Evolutionary conservation across 768 basidiomycete species (phyloP).

Genomic region (Hericium erinaceus): DNA sequence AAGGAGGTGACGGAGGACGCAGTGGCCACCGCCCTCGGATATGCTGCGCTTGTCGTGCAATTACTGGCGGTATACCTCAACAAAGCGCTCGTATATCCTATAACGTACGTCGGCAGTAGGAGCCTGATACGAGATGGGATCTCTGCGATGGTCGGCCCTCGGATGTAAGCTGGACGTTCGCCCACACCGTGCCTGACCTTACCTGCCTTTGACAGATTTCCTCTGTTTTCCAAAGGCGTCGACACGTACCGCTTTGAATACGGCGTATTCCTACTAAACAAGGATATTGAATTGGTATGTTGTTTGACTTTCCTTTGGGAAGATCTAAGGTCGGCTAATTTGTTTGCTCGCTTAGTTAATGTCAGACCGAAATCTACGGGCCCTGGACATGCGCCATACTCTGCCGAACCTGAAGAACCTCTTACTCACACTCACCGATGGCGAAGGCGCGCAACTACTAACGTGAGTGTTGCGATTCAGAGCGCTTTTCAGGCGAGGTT

Average conservation of each 20-base stretch:
- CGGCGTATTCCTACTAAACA: slow-evolving; percentile 93
- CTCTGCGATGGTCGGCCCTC: slow-evolving; percentile 89
- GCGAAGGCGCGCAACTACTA: slow-evolving; percentile 36
- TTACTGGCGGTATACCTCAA: slow-evolving; percentile 73
- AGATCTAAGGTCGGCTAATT: neutral
- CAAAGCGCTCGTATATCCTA: slow-evolving; percentile 73
- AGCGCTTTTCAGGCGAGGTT: neutral
- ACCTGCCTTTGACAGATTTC: slow-evolving; percentile 57
- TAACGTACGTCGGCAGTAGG: slow-evolving; percentile 84
- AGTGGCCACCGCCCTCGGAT: slow-evolving; percentile 85
- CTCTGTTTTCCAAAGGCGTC: slow-evolving; percentile 88
- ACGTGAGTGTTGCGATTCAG: slow-evolving; percentile 28
- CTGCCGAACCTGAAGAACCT: slow-evolving; percentile 95
- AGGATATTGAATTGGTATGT: slow-evolving; percentile 88
- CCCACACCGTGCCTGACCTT: neutral
- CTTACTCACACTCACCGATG: slow-evolving; percentile 74
- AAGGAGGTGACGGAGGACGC: slow-evolving; percentile 75
- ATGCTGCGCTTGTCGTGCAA: slow-evolving; percentile 80
- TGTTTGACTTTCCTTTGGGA: slow-evolving; percentile 8
- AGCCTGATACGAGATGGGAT: slow-evolving; percentile 90
- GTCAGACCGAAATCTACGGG: slow-evolving; percentile 80
- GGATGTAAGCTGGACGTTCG: slow-evolving; percentile 54
- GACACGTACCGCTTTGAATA: slow-evolving; percentile 98
- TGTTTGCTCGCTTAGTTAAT: slow-evolving; percentile 52
- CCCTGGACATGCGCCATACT: slow-evolving; percentile 91